Conservation (phyloP, 1,139 yeast species). For the Blastobotrys elegans region DNA sequence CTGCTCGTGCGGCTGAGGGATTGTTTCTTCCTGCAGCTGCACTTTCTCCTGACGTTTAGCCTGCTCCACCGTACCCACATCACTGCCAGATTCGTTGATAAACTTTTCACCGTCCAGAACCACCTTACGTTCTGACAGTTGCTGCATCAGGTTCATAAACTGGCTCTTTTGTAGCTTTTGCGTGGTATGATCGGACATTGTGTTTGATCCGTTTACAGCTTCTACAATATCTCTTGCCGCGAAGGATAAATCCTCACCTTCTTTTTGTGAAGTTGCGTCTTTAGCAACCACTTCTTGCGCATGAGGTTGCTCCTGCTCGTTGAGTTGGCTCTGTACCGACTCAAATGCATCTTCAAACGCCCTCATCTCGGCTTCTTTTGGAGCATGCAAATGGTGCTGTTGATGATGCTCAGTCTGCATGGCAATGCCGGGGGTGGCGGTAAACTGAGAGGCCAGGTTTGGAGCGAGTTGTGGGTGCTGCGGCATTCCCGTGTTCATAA, state of each 20-base stretch:
- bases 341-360: constrained; percentile 30
- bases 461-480: neutral
- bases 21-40: neutral
- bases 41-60: constrained; percentile 5
- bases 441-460: constrained; percentile 18
- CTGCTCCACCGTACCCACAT: constrained; percentile 10
- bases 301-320: neutral
- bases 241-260: constrained; percentile 28
- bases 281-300: neutral
- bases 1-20: neutral
- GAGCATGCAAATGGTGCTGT: constrained; percentile 19
- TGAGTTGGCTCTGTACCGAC: constrained; percentile 22
- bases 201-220: constrained; percentile 22
- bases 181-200: constrained; percentile 19
- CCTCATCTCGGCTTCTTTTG: constrained; percentile 18
- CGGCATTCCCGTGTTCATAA: neutral
- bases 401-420: constrained; percentile 27
- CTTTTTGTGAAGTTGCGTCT: constrained; percentile 13
- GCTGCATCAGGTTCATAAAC: constrained; percentile 39
- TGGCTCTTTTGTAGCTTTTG: constrained; percentile 35
- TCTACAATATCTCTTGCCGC: constrained; percentile 31
- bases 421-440: constrained; percentile 16
- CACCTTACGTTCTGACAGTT: constrained; percentile 32
- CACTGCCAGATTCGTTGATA: constrained; percentile 29
- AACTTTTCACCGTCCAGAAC: constrained; percentile 33